Evolutionary conservation across 1,284 basidiomycete species (phyloP).

Genomic region (Papiliotrema terrestris): DNA sequence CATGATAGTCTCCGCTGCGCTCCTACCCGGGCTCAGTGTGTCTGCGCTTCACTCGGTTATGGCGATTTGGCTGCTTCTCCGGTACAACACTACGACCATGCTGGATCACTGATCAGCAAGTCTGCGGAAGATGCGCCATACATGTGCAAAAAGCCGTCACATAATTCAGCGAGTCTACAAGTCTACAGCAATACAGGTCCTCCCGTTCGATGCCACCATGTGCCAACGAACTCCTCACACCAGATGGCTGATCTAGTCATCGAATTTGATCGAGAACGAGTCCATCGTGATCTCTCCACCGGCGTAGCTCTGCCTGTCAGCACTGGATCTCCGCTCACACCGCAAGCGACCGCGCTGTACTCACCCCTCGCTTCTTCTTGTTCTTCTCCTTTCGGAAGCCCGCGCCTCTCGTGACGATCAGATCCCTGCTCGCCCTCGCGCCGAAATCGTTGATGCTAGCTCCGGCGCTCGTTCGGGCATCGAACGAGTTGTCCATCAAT

Average conservation of each 20-base stretch:
- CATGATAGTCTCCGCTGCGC: too few species aligned
- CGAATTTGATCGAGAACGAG: slow-evolving; percentile 81
- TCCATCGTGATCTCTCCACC: slow-evolving; percentile 89
- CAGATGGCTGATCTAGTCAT: slow-evolving; percentile 27
- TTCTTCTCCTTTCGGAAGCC: slow-evolving; percentile 99
- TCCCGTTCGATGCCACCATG: neutral
- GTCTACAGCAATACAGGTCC: neutral
- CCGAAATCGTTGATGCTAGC: slow-evolving; percentile 74
- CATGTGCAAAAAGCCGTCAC: too few species aligned
- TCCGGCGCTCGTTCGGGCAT: slow-evolving; percentile 63
- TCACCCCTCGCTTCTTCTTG: slow-evolving; percentile 88
- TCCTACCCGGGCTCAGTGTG: too few species aligned
- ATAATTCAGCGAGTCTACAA: too few species aligned
- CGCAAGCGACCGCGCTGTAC: slow-evolving; percentile 11
- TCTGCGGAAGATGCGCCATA: too few species aligned
- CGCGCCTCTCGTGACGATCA: slow-evolving; percentile 88
- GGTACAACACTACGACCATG: too few species aligned
- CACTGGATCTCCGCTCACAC: neutral
- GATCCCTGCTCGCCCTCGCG: slow-evolving; percentile 73
- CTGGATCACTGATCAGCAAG: too few species aligned
- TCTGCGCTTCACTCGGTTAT: too few species aligned
- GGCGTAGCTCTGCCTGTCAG: slow-evolving; percentile 60
- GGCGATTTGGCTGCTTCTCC: too few species aligned
- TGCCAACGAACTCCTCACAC: neutral
- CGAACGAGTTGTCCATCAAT: slow-evolving; percentile 77